Conservation (phyloP, 352 stramenopile genomes). For the Pythium angustatum region DNA sequence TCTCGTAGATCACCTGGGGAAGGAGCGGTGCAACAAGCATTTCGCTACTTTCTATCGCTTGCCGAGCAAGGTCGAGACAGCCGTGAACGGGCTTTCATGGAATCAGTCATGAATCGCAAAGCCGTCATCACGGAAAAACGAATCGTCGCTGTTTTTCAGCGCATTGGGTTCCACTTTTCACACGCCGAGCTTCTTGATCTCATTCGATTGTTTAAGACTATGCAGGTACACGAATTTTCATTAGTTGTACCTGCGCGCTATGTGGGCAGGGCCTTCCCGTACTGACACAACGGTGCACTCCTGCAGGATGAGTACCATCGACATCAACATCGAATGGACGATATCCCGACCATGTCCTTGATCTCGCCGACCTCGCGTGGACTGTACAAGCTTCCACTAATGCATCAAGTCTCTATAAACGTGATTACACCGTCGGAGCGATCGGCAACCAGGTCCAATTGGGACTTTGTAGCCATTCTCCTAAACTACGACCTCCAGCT, state of each 20-base stretch:
- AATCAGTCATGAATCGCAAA: constrained; percentile 64
- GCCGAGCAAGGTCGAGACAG: constrained; percentile 44
- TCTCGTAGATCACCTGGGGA: constrained; percentile 47
- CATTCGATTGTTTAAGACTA: constrained; percentile 45
- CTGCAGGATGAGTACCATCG: constrained; percentile 47
- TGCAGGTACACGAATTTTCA: constrained; percentile 37
- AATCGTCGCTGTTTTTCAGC: constrained; percentile 44
- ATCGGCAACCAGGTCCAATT: constrained; percentile 29
- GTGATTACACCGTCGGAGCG: constrained; percentile 39
- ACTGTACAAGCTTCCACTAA: constrained; percentile 48
- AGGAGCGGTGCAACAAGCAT: constrained; percentile 55
- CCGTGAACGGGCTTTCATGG: constrained; percentile 56
- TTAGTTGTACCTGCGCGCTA: neutral
- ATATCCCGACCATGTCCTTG: constrained; percentile 63
- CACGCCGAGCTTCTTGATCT: constrained; percentile 47
- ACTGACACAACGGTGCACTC: too few species aligned
- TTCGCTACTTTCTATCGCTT: constrained; percentile 57
- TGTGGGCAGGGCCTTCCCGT: too few species aligned
- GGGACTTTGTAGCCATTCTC: constrained; percentile 56
- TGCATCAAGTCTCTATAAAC: constrained; percentile 47
- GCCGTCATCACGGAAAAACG: constrained; percentile 65
- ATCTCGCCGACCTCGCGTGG: constrained; percentile 39
- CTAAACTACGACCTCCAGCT: constrained; percentile 66
- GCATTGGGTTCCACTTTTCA: constrained; percentile 62
- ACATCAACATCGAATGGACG: constrained; percentile 56